Conservation (phyloP, 306 rosid genomes). For the Gillenia trifoliata region DNA sequence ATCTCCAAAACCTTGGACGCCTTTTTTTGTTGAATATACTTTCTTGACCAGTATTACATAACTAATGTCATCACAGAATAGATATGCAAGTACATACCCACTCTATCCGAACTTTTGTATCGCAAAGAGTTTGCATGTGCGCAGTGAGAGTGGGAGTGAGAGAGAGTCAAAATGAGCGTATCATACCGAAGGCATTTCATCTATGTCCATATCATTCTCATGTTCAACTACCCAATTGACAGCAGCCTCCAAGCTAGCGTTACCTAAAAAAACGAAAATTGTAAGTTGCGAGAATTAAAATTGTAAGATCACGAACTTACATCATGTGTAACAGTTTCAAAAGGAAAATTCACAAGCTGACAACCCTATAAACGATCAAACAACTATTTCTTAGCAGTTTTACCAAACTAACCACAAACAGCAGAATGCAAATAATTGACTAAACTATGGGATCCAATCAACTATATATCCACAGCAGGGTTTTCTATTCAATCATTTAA, state of each 20-base stretch:
- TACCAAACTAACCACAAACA: neutral
- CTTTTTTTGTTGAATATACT: neutral
- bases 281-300: constrained; percentile 8
- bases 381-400: neutral
- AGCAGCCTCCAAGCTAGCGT: constrained; percentile 80
- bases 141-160: neutral
- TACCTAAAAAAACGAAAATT: constrained; percentile 50
- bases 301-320: neutral
- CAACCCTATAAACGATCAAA: neutral
- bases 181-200: constrained; percentile 84
- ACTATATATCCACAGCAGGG: neutral
- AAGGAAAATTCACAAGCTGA: neutral
- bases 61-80: neutral
- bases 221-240: constrained; percentile 90
- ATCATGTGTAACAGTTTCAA: neutral
- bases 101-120: neutral
- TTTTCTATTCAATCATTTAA: neutral
- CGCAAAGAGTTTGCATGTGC: neutral
- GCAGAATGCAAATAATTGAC: neutral
- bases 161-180: neutral
- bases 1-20: neutral
- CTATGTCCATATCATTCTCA: constrained; percentile 75
- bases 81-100: neutral
- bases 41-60: neutral
- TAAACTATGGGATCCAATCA: neutral